A percentile compares a stretch with the other conserved stretches of the same genome.
Evolutionary conservation across 805 yeast genomes (phyloP).

Genomic region (Saturnispora kantuleensis): DNA sequence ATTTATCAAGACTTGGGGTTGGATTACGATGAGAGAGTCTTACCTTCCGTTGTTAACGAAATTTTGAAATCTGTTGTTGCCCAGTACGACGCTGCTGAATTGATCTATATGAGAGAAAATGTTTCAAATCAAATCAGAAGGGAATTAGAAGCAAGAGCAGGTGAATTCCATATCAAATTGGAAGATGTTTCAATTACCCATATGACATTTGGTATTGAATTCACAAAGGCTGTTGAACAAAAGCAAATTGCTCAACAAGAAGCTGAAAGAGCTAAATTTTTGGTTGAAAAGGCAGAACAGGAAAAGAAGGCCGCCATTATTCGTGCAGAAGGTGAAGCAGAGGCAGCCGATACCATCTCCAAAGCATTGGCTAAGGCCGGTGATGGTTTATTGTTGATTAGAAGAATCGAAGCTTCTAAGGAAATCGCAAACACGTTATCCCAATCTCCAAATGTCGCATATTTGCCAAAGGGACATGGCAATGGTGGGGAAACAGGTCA

Average conservation of each 20-base stretch:
- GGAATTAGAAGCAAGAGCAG: slow-evolving; percentile 75
- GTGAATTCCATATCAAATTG: slow-evolving; percentile 79
- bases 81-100: slow-evolving; percentile 96
- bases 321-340: slow-evolving; percentile 99
- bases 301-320: slow-evolving; percentile 91
- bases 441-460: slow-evolving; percentile 73
- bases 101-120: slow-evolving; percentile 93
- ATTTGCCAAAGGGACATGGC: slow-evolving; percentile 52
- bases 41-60: slow-evolving; percentile 97
- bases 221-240: slow-evolving; percentile 97
- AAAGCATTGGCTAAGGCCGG: slow-evolving; percentile 90
- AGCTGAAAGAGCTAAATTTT: slow-evolving; percentile 90
- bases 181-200: slow-evolving; percentile 98
- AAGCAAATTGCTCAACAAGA: slow-evolving; percentile 99
- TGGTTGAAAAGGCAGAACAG: slow-evolving; percentile 95
- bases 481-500: slow-evolving; percentile 30
- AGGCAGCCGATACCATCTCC: slow-evolving; percentile 91
- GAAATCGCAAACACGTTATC: slow-evolving; percentile 90
- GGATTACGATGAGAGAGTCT: slow-evolving; percentile 93
- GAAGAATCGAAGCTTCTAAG: slow-evolving; percentile 94
- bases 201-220: slow-evolving; percentile 92
- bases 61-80: slow-evolving; percentile 95
- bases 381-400: slow-evolving; percentile 85
- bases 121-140: slow-evolving; percentile 83
- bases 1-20: slow-evolving; percentile 88